phyloP scores from a whole-genome alignment of 257 asterid species.

The Anisodus tanguticus region DNA sequence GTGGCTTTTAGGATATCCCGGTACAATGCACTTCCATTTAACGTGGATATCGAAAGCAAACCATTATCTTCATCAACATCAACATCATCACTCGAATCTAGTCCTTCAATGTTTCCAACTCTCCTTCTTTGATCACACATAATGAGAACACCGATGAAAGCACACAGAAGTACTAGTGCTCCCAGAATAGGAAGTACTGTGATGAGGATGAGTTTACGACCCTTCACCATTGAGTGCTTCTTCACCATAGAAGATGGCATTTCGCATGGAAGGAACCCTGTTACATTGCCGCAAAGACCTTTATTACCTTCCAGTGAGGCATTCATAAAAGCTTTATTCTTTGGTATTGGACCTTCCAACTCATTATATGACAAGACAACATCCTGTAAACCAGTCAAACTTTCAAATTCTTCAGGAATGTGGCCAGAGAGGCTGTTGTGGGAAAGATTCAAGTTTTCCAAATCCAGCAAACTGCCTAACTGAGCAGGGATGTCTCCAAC shows the following conservation, averaged over 20 bases:
- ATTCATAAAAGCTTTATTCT: background rate
- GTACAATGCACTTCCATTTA: constrained; percentile 20
- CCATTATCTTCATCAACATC: background rate
- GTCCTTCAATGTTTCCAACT: background rate
- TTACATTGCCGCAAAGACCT: background rate
- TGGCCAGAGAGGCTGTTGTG: background rate
- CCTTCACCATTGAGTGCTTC: background rate
- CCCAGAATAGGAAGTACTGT: constrained; percentile 22
- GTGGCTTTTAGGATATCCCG: constrained; percentile 31
- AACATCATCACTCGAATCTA: background rate
- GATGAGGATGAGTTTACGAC: background rate
- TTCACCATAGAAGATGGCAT: background rate
- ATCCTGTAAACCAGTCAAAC: background rate
- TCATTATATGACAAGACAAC: constrained; percentile 26
- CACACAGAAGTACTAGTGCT: background rate
- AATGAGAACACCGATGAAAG: background rate
- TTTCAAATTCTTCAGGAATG: constrained; percentile 10
- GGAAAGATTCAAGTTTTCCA: background rate
- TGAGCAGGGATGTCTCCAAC: background rate
- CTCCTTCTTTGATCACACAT: background rate
- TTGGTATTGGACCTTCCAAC: constrained; percentile 9
- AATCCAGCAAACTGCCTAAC: background rate
- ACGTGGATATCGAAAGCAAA: background rate
- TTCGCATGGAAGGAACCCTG: background rate
- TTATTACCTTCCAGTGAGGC: constrained; percentile 8